Percentiles rank a stretch among this genome's conserved stretches.
Evolutionary conservation across 1,139 yeast genomes (phyloP).

Genomic region (Nakaseomyces glabratus): DNA sequence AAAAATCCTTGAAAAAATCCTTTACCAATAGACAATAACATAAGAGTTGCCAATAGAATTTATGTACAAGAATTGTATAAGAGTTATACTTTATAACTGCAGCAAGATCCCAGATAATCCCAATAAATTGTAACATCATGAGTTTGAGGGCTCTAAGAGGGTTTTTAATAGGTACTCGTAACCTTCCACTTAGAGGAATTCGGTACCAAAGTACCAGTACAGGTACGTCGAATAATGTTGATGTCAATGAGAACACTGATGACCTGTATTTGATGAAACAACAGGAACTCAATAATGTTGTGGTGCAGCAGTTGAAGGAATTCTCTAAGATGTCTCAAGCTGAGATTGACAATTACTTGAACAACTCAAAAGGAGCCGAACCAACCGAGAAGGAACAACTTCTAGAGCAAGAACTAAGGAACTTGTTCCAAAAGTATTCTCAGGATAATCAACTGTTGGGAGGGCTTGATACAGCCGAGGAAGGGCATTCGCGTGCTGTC

Average conservation of each 20-base stretch:
- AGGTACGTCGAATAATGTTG: neutral
- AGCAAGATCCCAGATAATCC: too few relatives aligned
- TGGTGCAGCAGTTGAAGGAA: slow-evolving; percentile 18
- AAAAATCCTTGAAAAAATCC: too few relatives aligned
- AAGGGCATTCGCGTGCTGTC: slow-evolving; percentile 11
- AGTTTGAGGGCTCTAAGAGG: too few relatives aligned
- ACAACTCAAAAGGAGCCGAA: neutral
- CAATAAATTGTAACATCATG: too few relatives aligned
- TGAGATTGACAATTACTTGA: neutral
- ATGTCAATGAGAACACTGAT: slow-evolving; percentile 12
- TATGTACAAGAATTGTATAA: too few relatives aligned
- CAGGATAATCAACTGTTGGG: slow-evolving; percentile 17
- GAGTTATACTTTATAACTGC: too few relatives aligned
- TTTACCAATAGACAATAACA: too few relatives aligned
- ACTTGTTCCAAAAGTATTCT: slow-evolving; percentile 25
- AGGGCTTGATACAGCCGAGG: slow-evolving; percentile 9
- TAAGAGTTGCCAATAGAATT: too few relatives aligned
- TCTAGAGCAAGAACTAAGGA: slow-evolving; percentile 26
- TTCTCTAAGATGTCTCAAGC: slow-evolving; percentile 18
- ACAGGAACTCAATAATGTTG: slow-evolving; percentile 23
- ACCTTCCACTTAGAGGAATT: neutral
- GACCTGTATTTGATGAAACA: slow-evolving; percentile 20
- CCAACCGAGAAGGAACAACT: slow-evolving; percentile 23
- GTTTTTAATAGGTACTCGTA: neutral
- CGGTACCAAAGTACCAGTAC: neutral